Conservation (phyloP, 2,329 filamentous ascomycete species). For the Neospermospora avenae region DNA sequence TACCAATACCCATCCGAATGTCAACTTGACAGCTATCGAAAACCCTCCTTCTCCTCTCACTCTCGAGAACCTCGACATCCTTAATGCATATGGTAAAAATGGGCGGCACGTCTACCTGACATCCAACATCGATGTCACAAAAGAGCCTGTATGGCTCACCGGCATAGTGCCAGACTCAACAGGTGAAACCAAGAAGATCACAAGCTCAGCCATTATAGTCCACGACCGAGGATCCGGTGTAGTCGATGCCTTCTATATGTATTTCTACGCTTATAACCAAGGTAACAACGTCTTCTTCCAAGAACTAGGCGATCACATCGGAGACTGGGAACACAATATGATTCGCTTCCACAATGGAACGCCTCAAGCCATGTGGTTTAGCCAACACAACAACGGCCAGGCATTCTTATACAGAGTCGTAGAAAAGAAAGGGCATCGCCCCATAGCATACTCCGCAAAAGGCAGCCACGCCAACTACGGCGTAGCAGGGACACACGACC, state of each 20-base stretch:
- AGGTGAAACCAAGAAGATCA: slow-evolving; percentile 49
- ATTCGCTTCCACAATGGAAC: slow-evolving; percentile 56
- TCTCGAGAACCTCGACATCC: slow-evolving; percentile 45
- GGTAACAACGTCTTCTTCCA: slow-evolving; percentile 33
- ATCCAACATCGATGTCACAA: slow-evolving; percentile 45
- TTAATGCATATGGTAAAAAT: slow-evolving; percentile 41
- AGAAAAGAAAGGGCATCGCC: slow-evolving; percentile 51
- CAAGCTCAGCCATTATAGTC: slow-evolving; percentile 52
- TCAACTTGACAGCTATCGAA: slow-evolving; percentile 41
- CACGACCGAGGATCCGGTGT: slow-evolving; percentile 53
- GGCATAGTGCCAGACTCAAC: slow-evolving; percentile 51
- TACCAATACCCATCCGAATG: slow-evolving; percentile 42
- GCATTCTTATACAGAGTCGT: slow-evolving; percentile 57
- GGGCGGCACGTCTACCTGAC: slow-evolving; percentile 47
- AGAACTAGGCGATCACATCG: slow-evolving; percentile 50
- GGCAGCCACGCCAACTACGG: slow-evolving; percentile 66
- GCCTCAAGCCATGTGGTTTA: slow-evolving; percentile 58
- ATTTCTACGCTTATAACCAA: slow-evolving; percentile 37
- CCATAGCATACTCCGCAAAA: slow-evolving; percentile 55
- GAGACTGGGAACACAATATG: slow-evolving; percentile 67
- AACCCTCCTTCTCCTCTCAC: slow-evolving; percentile 40
- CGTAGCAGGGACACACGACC: slow-evolving; percentile 56
- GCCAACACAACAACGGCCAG: slow-evolving; percentile 59
- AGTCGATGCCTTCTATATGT: slow-evolving; percentile 36
- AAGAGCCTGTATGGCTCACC: slow-evolving; percentile 44